A percentile compares a stretch with the other conserved stretches of the same genome.
Conservation (phyloP, 2,329 filamentous ascomycete species). For the Pyrenochaeta sp. region DNA sequence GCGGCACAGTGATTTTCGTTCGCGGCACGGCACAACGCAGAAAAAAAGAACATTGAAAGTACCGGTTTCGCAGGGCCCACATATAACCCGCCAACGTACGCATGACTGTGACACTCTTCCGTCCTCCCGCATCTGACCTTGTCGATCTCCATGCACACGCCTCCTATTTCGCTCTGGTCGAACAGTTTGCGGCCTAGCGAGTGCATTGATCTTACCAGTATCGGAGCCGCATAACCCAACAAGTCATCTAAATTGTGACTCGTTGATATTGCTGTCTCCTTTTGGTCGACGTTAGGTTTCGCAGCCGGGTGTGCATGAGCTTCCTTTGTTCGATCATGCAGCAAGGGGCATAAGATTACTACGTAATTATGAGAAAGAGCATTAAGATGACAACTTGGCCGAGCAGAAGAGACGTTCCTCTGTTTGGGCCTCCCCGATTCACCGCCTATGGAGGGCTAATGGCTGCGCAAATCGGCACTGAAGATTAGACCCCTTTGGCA, state of each 20-base stretch:
- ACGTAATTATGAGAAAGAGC: neutral
- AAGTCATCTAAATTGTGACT: conserved; percentile 1
- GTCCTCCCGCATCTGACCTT: conserved; percentile 10
- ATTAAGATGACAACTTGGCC: neutral
- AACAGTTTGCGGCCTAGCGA: neutral
- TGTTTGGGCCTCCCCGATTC: neutral
- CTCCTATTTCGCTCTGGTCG: conserved; percentile 3
- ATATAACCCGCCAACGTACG: neutral
- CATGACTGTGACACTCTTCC: conserved; percentile 2
- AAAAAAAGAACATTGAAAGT: conserved; percentile 13
- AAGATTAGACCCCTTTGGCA: neutral
- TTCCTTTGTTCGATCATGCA: conserved; percentile 13
- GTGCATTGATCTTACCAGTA: conserved; percentile 5
- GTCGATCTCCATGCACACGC: conserved; percentile 16
- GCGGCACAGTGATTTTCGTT: neutral
- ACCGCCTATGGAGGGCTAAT: neutral
- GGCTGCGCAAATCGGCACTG: neutral
- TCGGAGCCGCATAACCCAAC: conserved; percentile 3
- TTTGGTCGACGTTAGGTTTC: conserved; percentile 2
- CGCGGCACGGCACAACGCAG: conserved; percentile 6
- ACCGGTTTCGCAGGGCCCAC: conserved; percentile 13
- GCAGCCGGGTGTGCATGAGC: conserved; percentile 5
- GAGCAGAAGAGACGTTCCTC: neutral
- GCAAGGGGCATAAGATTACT: conserved; percentile 6
- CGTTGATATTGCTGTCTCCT: conserved; percentile 1